Base-by-base conservation (phyloP, 306 rosid genomes). In the Acacia crassicarpa region DNA sequence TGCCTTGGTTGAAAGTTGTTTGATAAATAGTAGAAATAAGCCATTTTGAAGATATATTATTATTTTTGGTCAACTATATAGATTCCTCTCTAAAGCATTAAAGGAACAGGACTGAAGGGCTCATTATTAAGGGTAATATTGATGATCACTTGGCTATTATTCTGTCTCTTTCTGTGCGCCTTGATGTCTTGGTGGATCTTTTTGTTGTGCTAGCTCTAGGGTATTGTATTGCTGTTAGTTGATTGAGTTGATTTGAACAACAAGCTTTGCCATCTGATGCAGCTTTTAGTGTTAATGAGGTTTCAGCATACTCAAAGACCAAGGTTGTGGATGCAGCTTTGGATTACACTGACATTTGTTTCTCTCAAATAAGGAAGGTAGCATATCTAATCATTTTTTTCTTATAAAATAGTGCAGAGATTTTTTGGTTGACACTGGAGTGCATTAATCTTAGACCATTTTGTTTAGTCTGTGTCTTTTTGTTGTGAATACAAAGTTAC, bases 331-430 rank as follows among this genome's bases (percentile, higher is more conserved):
- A 86, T 84, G 91, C 91, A 56, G 87, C 89, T 17, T 83, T 91
- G 84, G 94, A 93, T 88, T 94, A 93, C 90, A 86, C 90, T 0
- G 97, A 96, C 84, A 68, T 94, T 74, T 97, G 97, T 74, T 88
- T 91, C 77, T 83, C 99, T 86, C 99, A 96, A 85, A 96, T 96
- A 82, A 83, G 97, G 84, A 96, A 93, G 98, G 99, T 96, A 87
- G 51, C 68, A 40, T 74, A 76, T 79, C 49, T 53, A 71, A 56
- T 56, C 25, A 22, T 9, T 77, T 59, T 63, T 84, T 45, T 43
- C 53, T 17, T 35, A 25, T 63, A 20, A 33, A 58, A 33, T 58
- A 46, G 43, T 46, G 43, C 69, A 62, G 69, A 81, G 65, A 38
- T 32, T 41, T 77, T 78, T 75, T 70, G 38, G 61, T 58, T 58